Percentiles rank a stretch among this genome's conserved stretches.
Evolutionary conservation across 2,329 filamentous ascomycete genomes (phyloP).

Genomic region (Xylaria sp.): DNA sequence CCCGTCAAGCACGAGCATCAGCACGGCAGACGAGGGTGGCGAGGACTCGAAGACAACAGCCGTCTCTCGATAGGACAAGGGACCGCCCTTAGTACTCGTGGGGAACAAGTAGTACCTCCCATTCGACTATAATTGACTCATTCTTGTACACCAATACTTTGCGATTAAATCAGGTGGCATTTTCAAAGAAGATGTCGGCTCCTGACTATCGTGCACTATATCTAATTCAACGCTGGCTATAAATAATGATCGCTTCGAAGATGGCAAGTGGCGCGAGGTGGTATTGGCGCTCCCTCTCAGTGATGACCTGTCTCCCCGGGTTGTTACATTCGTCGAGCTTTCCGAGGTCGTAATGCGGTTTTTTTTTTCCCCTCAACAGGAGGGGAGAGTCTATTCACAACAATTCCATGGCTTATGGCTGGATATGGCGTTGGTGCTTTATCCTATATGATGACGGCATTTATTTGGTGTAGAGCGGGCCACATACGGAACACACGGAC

Average conservation of each 20-base stretch:
- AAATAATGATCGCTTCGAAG: slow-evolving; percentile 3
- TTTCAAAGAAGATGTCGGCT: not conserved
- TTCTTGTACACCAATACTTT: slow-evolving; percentile 11
- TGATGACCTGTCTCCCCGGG: not conserved
- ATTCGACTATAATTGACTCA: slow-evolving; percentile 10
- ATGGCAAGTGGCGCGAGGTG: not conserved
- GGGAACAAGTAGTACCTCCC: slow-evolving; percentile 19
- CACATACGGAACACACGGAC: slow-evolving; percentile 24
- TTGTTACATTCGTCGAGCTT: not conserved
- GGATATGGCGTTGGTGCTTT: slow-evolving; percentile 27
- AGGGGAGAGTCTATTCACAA: slow-evolving; percentile 5
- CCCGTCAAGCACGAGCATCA: slow-evolving; percentile 66
- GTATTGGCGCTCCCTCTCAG: not conserved
- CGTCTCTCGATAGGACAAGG: slow-evolving; percentile 19
- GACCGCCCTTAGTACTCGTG: slow-evolving; percentile 26
- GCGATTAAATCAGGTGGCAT: not conserved
- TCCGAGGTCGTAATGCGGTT: not conserved
- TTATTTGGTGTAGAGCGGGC: slow-evolving; percentile 30
- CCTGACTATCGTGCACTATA: slow-evolving; percentile 12
- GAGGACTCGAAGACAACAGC: slow-evolving; percentile 37
- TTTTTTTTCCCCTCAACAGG: not conserved
- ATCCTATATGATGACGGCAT: slow-evolving; percentile 13
- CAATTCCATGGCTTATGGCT: slow-evolving; percentile 20
- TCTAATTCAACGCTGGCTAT: slow-evolving; percentile 12
- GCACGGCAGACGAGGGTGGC: slow-evolving; percentile 52